These are phyloP conservation scores for Neofusicoccum ribis DNA, from an alignment of 2,329 filamentous ascomycete genomes.

Conservation along the genomic window DNA sequence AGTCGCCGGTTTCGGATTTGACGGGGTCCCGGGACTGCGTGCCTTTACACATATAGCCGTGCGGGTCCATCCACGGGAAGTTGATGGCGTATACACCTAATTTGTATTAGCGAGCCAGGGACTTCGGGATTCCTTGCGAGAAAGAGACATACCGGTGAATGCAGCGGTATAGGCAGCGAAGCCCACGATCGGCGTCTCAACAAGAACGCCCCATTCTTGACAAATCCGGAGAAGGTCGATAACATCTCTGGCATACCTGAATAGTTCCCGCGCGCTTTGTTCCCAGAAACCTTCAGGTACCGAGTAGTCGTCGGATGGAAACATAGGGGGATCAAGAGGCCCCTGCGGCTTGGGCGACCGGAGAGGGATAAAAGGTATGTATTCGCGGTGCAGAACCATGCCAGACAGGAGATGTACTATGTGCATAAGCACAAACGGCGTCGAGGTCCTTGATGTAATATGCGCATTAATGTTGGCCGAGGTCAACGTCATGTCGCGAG, in stretches of 20 bases:
- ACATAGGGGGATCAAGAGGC: conserved; percentile 61
- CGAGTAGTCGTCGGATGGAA: conserved; percentile 48
- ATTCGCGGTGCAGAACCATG: conserved; percentile 69
- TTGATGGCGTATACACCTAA: conserved; percentile 62
- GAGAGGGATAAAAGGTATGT: conserved; percentile 65
- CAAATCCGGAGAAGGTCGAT: conserved; percentile 65
- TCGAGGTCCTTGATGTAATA: conserved; percentile 63
- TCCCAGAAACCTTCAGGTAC: conserved; percentile 62
- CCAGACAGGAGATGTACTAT: conserved; percentile 65
- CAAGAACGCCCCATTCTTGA: conserved; percentile 59
- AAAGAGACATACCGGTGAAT: conserved; percentile 51
- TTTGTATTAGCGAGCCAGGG: conserved; percentile 18
- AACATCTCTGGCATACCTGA: conserved; percentile 63
- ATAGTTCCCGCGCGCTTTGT: conserved; percentile 62
- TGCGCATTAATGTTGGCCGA: conserved; percentile 65
- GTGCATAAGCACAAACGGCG: conserved; percentile 67
- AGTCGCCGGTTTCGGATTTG: conserved; percentile 16
- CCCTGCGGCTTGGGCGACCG: conserved; percentile 52
- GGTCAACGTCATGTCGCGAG: conserved; percentile 59
- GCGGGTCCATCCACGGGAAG: conserved; percentile 68
- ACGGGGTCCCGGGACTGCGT: conserved; percentile 22
- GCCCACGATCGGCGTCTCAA: conserved; percentile 66
- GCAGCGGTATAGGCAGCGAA: conserved; percentile 69
- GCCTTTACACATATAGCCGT: conserved; percentile 51
- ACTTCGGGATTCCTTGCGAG: background rate